Conservation (phyloP, 108 stramenopile genomes). For the Skeletonema costatum region DNA sequence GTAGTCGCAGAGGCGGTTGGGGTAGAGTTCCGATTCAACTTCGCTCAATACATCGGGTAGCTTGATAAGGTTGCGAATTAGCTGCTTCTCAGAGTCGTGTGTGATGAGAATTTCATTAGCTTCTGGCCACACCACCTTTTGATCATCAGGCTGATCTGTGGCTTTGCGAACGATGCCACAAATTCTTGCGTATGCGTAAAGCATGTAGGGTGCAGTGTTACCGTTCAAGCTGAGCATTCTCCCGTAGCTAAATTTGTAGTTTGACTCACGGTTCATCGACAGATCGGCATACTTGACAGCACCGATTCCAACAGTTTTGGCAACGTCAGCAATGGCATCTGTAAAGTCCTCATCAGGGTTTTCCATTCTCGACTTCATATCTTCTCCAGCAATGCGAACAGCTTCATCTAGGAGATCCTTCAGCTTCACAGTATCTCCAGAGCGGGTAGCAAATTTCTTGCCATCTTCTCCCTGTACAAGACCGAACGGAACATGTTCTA, state of each 20-base stretch:
- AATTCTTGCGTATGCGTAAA: conserved; percentile 96
- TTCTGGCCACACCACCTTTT: conserved; percentile 69
- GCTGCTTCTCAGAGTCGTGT: conserved; percentile 84
- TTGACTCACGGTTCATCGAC: conserved; percentile 94
- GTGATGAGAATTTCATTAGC: conserved; percentile 72
- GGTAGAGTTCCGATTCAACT: conserved; percentile 89
- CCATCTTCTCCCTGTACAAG: conserved; percentile 99
- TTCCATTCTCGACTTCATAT: conserved; percentile 64
- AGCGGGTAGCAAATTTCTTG: conserved; percentile 97
- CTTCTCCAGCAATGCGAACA: conserved; percentile 83
- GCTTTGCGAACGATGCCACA: conserved; percentile 95
- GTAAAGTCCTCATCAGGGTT: conserved; percentile 49
- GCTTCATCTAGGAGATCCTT: conserved; percentile 97
- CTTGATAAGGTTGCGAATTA: conserved; percentile 87
- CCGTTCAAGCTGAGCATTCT: conserved; percentile 98
- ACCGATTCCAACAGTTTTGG: conserved; percentile 93
- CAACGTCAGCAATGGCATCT: conserved; percentile 62
- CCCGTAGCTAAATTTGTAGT: conserved; percentile 98
- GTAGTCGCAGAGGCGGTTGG: conserved; percentile 95
- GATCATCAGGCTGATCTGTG: conserved; percentile 68
- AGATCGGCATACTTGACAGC: conserved; percentile 99
- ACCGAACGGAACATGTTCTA: conserved; percentile 98
- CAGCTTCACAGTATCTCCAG: conserved; percentile 96
- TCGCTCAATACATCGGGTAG: conserved; percentile 85
- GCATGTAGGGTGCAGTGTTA: conserved; percentile 99